Percentiles rank a stretch among this genome's conserved stretches.
phyloP scores from a whole-genome alignment of 2,329 filamentous ascomycete genomes.

The Polychaeton citri region DNA sequence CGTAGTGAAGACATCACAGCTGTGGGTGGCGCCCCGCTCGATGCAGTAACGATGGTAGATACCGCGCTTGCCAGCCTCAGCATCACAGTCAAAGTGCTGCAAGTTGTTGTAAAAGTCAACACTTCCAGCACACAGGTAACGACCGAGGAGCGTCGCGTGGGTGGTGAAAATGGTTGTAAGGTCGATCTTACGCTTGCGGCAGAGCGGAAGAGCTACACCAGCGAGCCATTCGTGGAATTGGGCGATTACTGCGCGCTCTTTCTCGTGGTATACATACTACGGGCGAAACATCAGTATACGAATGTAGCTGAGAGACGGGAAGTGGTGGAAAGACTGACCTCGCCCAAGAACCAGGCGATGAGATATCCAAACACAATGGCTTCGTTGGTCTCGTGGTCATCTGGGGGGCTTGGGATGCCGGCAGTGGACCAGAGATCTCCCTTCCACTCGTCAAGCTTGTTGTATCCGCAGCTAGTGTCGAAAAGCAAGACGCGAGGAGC shows the following conservation, averaged over 20 bases:
- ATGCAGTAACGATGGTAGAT: constrained; percentile 99
- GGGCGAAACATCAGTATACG: background rate
- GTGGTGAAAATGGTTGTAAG: constrained; percentile 98
- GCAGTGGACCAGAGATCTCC: constrained; percentile 85
- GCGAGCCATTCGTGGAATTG: constrained; percentile 99
- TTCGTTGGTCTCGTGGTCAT: constrained; percentile 92
- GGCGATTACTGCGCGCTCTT: constrained; percentile 80
- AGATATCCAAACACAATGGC: constrained; percentile 95
- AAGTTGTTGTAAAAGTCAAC: constrained; percentile 99
- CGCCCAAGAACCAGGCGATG: constrained; percentile 94
- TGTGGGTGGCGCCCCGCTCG: constrained; percentile 81
- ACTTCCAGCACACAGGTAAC: constrained; percentile 91
- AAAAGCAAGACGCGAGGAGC: constrained; percentile 88
- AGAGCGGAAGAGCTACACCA: constrained; percentile 80
- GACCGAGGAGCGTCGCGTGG: constrained; percentile 85
- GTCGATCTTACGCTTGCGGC: constrained; percentile 89
- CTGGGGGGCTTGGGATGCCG: constrained; percentile 83
- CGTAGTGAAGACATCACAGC: constrained; percentile 93
- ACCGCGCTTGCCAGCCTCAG: constrained; percentile 91
- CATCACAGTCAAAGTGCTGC: constrained; percentile 90
- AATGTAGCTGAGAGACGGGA: too few relatives aligned
- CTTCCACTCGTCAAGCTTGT: constrained; percentile 93
- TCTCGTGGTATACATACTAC: constrained; percentile 88
- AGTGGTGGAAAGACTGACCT: too few relatives aligned
- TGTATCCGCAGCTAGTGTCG: constrained; percentile 86